Evolutionary conservation across 1,284 basidiomycete genomes (phyloP).

Genomic region (Austroboletus novae-zelandiae): DNA sequence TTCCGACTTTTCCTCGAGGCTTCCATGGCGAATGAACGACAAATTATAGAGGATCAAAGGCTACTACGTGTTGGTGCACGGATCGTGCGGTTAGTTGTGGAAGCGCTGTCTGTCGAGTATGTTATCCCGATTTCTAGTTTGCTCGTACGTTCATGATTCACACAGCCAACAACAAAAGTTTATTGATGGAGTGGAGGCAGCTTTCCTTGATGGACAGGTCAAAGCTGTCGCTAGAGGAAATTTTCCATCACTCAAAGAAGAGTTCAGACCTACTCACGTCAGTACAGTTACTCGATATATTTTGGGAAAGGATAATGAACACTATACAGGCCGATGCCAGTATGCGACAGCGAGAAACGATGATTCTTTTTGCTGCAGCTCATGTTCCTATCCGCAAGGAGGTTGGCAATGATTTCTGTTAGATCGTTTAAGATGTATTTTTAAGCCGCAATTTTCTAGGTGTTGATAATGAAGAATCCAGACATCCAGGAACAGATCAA

Average conservation of each 20-base stretch:
- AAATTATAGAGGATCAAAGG: constrained; percentile 55
- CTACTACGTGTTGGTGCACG: constrained; percentile 64
- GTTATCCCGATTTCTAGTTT: constrained; percentile 28
- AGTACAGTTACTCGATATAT: constrained; percentile 8
- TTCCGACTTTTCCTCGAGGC: constrained; percentile 70
- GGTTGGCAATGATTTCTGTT: constrained; percentile 37
- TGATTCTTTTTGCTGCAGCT: constrained; percentile 66
- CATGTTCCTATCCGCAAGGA: constrained; percentile 64
- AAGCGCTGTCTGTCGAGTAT: constrained; percentile 62
- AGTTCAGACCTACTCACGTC: constrained; percentile 27
- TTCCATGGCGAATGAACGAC: constrained; percentile 39
- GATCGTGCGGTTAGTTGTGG: constrained; percentile 69
- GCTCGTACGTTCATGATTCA: constrained; percentile 12
- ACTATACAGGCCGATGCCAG: constrained; percentile 44
- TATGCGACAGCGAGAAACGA: constrained; percentile 54
- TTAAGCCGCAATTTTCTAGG: constrained; percentile 35
- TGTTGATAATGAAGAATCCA: constrained; percentile 37
- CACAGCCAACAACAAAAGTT: constrained; percentile 60
- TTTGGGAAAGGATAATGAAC: not conserved
- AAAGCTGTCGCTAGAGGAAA: constrained; percentile 52
- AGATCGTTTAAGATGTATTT: not conserved
- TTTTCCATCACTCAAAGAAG: constrained; percentile 8
- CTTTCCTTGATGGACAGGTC: constrained; percentile 61
- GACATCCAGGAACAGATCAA: constrained; percentile 22
- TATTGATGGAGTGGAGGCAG: constrained; percentile 48